Evolutionary conservation across 257 asterid species (phyloP), one percentile per base, ranked within the genome.

Genomic region (Solanum gandarillasii): DNA sequence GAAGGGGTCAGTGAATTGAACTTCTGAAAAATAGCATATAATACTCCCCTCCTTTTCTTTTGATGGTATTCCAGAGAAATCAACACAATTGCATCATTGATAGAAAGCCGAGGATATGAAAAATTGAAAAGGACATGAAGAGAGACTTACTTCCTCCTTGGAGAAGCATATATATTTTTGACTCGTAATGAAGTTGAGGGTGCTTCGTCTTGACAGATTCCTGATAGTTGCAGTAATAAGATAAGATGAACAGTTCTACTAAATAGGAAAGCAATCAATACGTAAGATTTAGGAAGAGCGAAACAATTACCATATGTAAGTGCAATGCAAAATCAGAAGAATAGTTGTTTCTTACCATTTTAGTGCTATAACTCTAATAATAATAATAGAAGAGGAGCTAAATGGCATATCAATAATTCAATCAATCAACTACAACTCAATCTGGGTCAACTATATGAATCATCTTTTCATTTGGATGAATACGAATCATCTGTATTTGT

Each of bases 121-220:
- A 38, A 38, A 38, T 38, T 38, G 27, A 83, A 10, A 23, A 29
- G 85, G 58, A 60, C 31, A 25, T 18, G 52, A 74, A 82, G 92
- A 89, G 92, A 62, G n/a, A 87, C 92, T 89, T 92, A 95, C 98
- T 94, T 92, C 98, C 98, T 89, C 98, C 98, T 90, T 95, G 98
- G 73, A 95, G 98, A 92, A 95, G 95, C 95, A 93, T 91, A 88
- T 95, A 95, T 74, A 95, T 93, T 92, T 95, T 95, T 89, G 98
- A 95, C 93, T 95, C 98, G 31, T 95, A 95, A 86, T 94, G 98
- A 90, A 95, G 97, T 87, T 95, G 98, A 84, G 98, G 98, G 90
- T 93, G 98, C 86, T 92, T 94, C 85, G 98, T 95, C 93, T 92
- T 94, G 87, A 90, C 95, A n/a, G 96, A 78, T 92, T 95, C 98